Evolutionary conservation across 1,284 basidiomycete species (phyloP), one percentile per base, ranked within the genome.

Genomic region (Leccinum angustisporum): DNA sequence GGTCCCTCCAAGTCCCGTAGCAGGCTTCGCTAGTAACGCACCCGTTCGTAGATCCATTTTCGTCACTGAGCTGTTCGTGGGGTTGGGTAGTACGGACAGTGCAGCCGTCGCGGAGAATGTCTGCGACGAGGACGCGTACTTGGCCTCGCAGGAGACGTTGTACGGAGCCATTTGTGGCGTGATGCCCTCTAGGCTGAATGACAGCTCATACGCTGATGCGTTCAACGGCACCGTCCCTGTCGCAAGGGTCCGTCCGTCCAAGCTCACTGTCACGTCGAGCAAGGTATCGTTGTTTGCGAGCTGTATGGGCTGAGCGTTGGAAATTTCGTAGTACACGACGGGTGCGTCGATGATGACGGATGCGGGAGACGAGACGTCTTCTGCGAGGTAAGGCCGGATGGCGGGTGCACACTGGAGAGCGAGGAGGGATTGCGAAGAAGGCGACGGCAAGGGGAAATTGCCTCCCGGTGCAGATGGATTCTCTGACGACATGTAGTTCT

Each of bases 41-140:
- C 90, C 90, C 1, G 87, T 90, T 30, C 86, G 78, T 61, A 84
- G 70, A 70, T 92, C 90, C 79, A 88, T 85, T 72, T 90, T 91
- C 0, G 86, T 87, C 7, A 87, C 86, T 1, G 83, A 83, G 13
- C 69, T 79, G n/a, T 79, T 74, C 1, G 73, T 76, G 0, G 84
- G 87, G 34, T 79, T 73, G 1, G 88, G 87, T 14, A 91, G 77
- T 64, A 85, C 85, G 1, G 81, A 82, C 59, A 92, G 72, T 2
- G 79, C 69, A 0, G 80, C 76, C 2, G 79, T 76, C 2, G 81
- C 77, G 2, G 67, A 74, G 68, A 86, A 90, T 8, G 72, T 81
- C 67, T 87, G 83, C 18, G 64, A 62, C 3, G 61, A 5, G 1
- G 60, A 18, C 1, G 27, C 27, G 16, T 72, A 75, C 2, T 59